Evolutionary conservation across 768 basidiomycete genomes (phyloP).

Genomic region (Kwoniella dejecticola): DNA sequence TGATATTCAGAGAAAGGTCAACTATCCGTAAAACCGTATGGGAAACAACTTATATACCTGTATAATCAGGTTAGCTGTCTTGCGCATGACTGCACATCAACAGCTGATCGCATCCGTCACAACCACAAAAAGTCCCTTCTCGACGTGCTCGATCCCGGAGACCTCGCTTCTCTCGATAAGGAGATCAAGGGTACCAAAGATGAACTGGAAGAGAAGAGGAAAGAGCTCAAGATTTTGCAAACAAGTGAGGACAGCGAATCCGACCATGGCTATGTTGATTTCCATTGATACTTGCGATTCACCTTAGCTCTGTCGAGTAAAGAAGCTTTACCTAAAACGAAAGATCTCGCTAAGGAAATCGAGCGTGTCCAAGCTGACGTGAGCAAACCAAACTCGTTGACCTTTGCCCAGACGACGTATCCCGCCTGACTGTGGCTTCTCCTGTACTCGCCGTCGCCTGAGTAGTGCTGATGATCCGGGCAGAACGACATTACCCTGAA

Average conservation of each 20-base stretch:
- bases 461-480: too few relatives aligned
- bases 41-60: slow-evolving; percentile 84
- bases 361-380: slow-evolving; percentile 63
- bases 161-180: slow-evolving; percentile 64
- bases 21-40: slow-evolving; percentile 79
- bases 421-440: too few relatives aligned
- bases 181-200: slow-evolving; percentile 34
- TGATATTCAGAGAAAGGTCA: slow-evolving; percentile 78
- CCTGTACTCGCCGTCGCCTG: too few relatives aligned
- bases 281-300: neutral
- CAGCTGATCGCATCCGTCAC: too few relatives aligned
- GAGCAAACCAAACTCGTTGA: too few relatives aligned
- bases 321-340: slow-evolving; percentile 69
- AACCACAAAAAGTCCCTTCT: slow-evolving; percentile 73
- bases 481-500: slow-evolving; percentile 40
- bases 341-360: slow-evolving; percentile 65
- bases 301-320: slow-evolving; percentile 64
- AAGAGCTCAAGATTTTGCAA: slow-evolving; percentile 63
- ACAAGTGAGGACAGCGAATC: slow-evolving; percentile 59
- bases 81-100: too few relatives aligned
- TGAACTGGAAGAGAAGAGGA: slow-evolving; percentile 51
- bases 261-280: neutral
- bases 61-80: slow-evolving; percentile 64
- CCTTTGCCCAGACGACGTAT: too few relatives aligned
- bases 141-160: slow-evolving; percentile 66